Conservation (phyloP, 179 eudicot genomes). For the Amaranthus tricolor region DNA sequence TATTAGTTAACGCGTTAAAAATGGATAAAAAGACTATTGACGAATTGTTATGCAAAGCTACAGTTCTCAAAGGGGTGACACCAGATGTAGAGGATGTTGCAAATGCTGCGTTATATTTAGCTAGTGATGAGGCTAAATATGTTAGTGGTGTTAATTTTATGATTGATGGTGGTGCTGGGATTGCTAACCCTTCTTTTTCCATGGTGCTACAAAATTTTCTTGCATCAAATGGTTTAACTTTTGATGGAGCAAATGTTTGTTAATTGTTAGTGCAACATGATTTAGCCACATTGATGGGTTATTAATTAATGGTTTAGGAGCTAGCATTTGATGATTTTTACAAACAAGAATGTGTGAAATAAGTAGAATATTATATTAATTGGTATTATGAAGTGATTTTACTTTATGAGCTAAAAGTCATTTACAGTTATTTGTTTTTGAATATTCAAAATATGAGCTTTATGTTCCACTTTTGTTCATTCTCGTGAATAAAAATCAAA, state of each 20-base stretch:
- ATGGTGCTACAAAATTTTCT: slow-evolving; percentile 19
- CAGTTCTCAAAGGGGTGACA: slow-evolving; percentile 35
- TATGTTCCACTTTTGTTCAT: no score
- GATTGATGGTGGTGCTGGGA: slow-evolving; percentile 44
- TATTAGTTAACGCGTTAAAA: neutral
- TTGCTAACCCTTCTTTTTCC: slow-evolving; percentile 36
- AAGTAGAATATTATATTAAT: no score
- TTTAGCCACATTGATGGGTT: no score
- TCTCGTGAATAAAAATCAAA: no score
- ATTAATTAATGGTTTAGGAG: no score
- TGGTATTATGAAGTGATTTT: no score
- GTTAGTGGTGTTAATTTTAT: slow-evolving; percentile 43
- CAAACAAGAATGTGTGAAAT: no score
- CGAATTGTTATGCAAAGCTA: slow-evolving; percentile 16
- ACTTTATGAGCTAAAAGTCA: no score
- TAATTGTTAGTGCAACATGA: no score
- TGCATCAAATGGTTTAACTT: neutral
- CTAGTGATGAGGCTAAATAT: slow-evolving; percentile 40
- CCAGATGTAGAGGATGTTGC: slow-evolving; percentile 36
- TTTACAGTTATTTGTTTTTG: no score
- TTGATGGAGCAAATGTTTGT: neutral
- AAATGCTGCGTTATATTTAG: slow-evolving; percentile 38
- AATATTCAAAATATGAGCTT: no score
- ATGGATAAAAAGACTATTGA: slow-evolving; percentile 13
- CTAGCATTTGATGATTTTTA: no score